Evolutionary conservation across 2,329 filamentous ascomycete genomes (phyloP).

Genomic region (Aspergillus sp.): DNA sequence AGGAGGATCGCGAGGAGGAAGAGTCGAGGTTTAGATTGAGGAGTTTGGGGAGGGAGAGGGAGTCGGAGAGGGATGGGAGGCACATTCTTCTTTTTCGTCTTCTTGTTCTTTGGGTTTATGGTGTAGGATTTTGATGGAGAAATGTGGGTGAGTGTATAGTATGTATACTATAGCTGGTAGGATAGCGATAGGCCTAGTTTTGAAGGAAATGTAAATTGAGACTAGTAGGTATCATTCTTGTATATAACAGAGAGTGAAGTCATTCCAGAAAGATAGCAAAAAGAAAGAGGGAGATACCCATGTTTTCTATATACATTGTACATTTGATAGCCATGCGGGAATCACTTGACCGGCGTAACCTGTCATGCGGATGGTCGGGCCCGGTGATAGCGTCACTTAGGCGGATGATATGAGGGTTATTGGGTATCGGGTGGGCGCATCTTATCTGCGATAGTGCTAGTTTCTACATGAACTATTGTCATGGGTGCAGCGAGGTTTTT

Average conservation of each 20-base stretch:
- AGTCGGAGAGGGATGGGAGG: neutral
- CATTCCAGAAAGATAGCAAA: neutral
- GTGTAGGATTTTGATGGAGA: neutral
- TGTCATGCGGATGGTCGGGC: slow-evolving; percentile 15
- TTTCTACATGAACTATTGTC: neutral
- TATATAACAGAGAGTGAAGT: too few species aligned
- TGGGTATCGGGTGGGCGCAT: neutral
- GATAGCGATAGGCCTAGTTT: too few species aligned
- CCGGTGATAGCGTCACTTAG: slow-evolving; percentile 12
- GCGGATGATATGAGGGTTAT: neutral
- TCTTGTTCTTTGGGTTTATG: neutral
- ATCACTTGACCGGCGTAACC: slow-evolving; percentile 18
- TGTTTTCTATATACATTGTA: neutral
- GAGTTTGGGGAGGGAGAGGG: neutral
- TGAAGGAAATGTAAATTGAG: too few species aligned
- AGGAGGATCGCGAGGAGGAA: neutral
- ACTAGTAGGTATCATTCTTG: too few species aligned
- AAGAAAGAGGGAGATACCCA: neutral
- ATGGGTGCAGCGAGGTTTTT: neutral
- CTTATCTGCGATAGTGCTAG: neutral
- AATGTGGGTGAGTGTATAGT: too few species aligned
- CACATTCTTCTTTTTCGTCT: neutral
- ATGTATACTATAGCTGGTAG: too few species aligned
- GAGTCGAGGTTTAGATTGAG: neutral
- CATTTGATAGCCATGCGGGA: neutral